Evolutionary conservation across 2,329 filamentous ascomycete species (phyloP), one percentile per base, ranked within the genome.

Genomic region (Hymenoscyphus albidus): DNA sequence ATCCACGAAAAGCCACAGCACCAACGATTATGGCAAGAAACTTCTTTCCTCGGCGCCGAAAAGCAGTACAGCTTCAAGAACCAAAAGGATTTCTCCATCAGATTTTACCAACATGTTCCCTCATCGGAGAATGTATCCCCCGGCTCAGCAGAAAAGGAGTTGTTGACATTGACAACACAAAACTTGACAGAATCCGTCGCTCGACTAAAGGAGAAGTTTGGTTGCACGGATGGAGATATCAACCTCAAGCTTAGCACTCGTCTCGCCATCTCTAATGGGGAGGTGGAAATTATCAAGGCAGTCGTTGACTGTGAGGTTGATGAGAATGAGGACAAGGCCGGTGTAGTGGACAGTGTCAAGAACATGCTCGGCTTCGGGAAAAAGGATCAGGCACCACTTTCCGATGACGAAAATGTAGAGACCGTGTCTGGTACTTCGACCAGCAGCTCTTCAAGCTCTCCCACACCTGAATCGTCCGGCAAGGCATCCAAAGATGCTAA

Each of bases 311-410:
- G 95, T 74, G 91, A 96, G 75, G 85, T 89, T 32, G 91, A 96
- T 61, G 83, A 83, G 4, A 76, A 79, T 9, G 87, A 88, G 58
- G 86, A 86, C 77, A 92, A 93, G 76, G 91, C 91, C 68, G 88
- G 89, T 61, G 85, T 98, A 59, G 91, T 97, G 58, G 94, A 97
- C 74, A 93, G 92, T 55, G 92, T 98, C 70, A 99, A 99, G 83
- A 96, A 93, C 69, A 85, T 97, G 68, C 96, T 99, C 74, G 95
- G 95, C 5, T 93, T 98, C 75, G 95, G 94, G 32, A 96, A 96
- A 79, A 90, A 90, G 39, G 91, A 94, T 63, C 90, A 97, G 78
- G 83, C 85, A 68, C 82, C 83, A 5, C 75, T 97, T 40, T 83
- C 85, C 65, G 90, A 88, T 59, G 83, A 83, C 54, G 81, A 83